A percentile compares a stretch with the other conserved stretches of the same genome.
Evolutionary conservation across 179 eudicot species (phyloP).

Genomic region (Silene noctiflora): DNA sequence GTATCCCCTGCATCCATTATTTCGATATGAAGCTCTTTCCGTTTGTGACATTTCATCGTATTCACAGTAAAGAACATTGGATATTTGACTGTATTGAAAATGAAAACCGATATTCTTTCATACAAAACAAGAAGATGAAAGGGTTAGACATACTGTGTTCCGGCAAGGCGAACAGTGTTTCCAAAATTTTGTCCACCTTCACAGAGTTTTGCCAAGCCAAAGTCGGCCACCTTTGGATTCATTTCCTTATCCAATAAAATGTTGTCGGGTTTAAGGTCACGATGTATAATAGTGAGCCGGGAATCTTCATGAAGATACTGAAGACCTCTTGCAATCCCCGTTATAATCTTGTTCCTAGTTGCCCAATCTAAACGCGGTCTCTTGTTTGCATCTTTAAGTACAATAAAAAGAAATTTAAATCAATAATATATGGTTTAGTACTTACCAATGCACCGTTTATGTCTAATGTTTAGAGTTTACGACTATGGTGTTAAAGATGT

Average conservation of each 20-base stretch:
- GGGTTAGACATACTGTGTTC: background rate
- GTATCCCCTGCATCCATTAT: constrained; percentile 1
- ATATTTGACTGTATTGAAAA: no score
- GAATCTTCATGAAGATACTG: background rate
- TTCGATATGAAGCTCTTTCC: background rate
- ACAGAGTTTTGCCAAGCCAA: constrained; percentile 20
- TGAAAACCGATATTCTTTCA: no score
- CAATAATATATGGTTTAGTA: no score
- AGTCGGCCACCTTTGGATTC: background rate
- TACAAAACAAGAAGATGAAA: no score
- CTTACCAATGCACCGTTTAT: no score
- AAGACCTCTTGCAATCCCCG: constrained; percentile 29
- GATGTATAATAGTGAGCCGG: background rate
- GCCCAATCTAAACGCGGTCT: constrained; percentile 23
- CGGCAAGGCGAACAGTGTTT: constrained; percentile 13
- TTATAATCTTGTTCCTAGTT: constrained; percentile 22
- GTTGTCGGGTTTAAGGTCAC: background rate
- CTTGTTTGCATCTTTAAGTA: constrained; percentile 24
- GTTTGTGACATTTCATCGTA: no score
- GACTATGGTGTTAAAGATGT: no score
- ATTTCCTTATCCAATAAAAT: background rate
- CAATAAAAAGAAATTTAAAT: background rate
- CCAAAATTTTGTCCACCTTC: constrained; percentile 28
- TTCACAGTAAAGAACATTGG: no score
- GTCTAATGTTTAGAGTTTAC: no score